Base-by-base conservation (phyloP, 176 grass and related monocot genomes). In the Musa schizocarpa region DNA sequence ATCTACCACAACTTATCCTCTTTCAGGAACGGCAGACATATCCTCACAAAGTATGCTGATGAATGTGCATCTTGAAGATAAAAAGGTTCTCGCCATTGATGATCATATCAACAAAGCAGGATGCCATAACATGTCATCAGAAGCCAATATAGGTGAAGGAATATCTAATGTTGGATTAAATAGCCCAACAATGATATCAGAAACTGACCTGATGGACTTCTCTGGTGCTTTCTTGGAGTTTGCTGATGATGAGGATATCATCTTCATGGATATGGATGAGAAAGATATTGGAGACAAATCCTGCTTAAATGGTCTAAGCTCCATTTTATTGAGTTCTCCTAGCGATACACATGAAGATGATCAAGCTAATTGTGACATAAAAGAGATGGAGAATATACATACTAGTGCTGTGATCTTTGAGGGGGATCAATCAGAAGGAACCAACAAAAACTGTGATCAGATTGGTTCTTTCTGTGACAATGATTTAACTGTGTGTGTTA, bases 201-300 rank as follows among this genome's bases (percentile, higher is more conserved):
- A 90, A 77, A 71, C 21, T 71, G 87, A 87, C 73, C 88, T 81
- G 34, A 89, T 92, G n/a, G 90, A 92, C 82, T 87, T 92, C 27
- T 81, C 78, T 80, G 34, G 53, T 52, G 61, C 74, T 24, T 86
- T 71, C 21, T 76, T 82, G 26, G 73, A 82, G 71, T 81, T 92
- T 76, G 59, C 69, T 68, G 88, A 82, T 16, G 74, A 78, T 52
- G 90, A 89, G 19, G 84, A 85, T 9, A 77, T 92, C 65, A 81
- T 83, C 21, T 77, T 92, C 61, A 82, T 92, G 49, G 79, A 87
- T 76, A 85, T 87, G 74, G 87, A 89, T 53, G 71, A 76, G 13
- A 73, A 77, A 53, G 75, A 65, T 53, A 65, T 24, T 77, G 75
- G 13, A 25, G 43, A 65, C 17, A 25, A 43, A 11, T 53, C 75